Conservation (phyloP, 106 monocot species). For the Alisma plantagoaquatica region DNA sequence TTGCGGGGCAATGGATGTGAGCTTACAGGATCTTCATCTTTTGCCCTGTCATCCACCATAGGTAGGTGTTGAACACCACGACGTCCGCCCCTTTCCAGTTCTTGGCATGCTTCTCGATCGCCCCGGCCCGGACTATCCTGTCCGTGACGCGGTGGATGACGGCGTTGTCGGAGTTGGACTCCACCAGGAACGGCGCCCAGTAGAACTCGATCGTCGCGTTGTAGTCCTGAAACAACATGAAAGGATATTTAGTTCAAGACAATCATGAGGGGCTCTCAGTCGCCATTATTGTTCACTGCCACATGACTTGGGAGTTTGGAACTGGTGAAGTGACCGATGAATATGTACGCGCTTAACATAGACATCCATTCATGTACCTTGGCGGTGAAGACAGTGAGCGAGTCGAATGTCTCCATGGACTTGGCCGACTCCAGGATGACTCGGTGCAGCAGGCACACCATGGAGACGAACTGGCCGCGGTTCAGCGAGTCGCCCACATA, state of each 20-base stretch:
- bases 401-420: constrained; percentile 50
- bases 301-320: no score
- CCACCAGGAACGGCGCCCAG: constrained; percentile 91
- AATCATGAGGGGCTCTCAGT: no score
- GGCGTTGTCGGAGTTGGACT: constrained; percentile 91
- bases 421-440: constrained; percentile 37
- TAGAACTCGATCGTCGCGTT: constrained; percentile 94
- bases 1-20: neutral
- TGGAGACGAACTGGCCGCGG: constrained; percentile 77
- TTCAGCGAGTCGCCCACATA: constrained; percentile 86
- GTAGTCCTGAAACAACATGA: constrained; percentile 80
- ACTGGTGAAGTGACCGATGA: no score
- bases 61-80: constrained; percentile 76
- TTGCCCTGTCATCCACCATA: constrained; percentile 91
- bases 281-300: no score
- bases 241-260: no score
- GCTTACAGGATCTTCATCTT: constrained; percentile 78
- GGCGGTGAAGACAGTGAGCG: constrained; percentile 58
- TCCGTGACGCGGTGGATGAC: constrained; percentile 55
- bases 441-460: constrained; percentile 68
- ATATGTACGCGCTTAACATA: no score
- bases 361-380: constrained; percentile 24
- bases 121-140: constrained; percentile 48
- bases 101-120: constrained; percentile 62
- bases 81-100: constrained; percentile 77